phyloP scores from a whole-genome alignment of 306 rosid species.

The Lotus japonicus region DNA sequence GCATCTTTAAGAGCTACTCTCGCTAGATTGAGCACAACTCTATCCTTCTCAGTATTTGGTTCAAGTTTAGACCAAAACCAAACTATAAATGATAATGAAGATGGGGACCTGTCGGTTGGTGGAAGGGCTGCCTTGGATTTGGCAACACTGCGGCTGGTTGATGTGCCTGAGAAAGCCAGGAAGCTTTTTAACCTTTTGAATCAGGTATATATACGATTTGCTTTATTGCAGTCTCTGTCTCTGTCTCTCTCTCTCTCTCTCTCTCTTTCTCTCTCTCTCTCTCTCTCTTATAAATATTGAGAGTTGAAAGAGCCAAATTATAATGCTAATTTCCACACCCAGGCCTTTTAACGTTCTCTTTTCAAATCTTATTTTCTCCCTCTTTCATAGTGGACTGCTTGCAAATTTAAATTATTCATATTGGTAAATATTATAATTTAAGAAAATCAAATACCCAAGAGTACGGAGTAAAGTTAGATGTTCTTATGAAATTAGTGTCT shows the following conservation, averaged over 20 bases:
- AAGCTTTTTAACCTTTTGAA: constrained; percentile 86
- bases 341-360: not conserved
- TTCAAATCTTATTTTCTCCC: not conserved
- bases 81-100: constrained; percentile 36
- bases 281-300: too few species aligned
- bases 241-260: too few species aligned
- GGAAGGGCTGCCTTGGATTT: constrained; percentile 97
- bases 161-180: constrained; percentile 81
- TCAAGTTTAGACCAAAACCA: constrained; percentile 74
- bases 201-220: constrained; percentile 53
- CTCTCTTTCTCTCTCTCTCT: too few species aligned
- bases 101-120: constrained; percentile 49
- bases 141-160: constrained; percentile 80
- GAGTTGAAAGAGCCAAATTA: too few species aligned
- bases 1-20: constrained; percentile 94
- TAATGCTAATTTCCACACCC: too few species aligned
- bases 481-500: constrained; percentile 1
- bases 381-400: not conserved
- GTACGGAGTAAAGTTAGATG: not conserved
- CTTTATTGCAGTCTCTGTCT: not conserved
- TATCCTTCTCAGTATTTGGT: constrained; percentile 81
- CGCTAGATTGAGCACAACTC: constrained; percentile 83
- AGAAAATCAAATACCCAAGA: constrained; percentile 2
- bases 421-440: not conserved
- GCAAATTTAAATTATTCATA: constrained; percentile 8